phyloP scores from a whole-genome alignment of 257 asterid genomes.

The Anisodus tanguticus region DNA sequence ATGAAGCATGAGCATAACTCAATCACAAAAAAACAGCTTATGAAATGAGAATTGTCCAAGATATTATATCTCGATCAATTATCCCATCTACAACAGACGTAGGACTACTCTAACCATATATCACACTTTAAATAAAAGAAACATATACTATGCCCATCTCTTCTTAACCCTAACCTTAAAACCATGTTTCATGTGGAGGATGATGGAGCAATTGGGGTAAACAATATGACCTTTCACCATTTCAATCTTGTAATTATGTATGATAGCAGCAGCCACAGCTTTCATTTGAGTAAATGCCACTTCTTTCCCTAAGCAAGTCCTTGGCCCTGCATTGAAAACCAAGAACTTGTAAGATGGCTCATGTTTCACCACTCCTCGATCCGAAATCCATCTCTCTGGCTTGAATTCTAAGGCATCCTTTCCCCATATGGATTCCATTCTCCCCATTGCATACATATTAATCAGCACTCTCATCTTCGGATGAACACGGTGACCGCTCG shows the following conservation, averaged over 20 bases:
- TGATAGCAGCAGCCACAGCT: slow-evolving; percentile 11
- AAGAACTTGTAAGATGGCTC: slow-evolving; percentile 61
- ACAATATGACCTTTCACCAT: neutral
- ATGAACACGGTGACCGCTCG: slow-evolving; percentile 54
- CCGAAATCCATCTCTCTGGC: slow-evolving; percentile 63
- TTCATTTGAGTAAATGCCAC: slow-evolving; percentile 16
- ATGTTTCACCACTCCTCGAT: slow-evolving; percentile 40
- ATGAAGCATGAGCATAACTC: too few species aligned
- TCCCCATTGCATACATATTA: slow-evolving; percentile 57
- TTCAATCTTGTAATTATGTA: neutral
- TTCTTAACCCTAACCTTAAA: slow-evolving; percentile 6
- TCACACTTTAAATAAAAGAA: too few species aligned
- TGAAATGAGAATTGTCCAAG: too few species aligned
- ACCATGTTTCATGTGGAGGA: slow-evolving; percentile 2
- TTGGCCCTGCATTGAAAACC: slow-evolving; percentile 65
- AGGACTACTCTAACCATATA: too few species aligned
- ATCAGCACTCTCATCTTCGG: slow-evolving; percentile 52
- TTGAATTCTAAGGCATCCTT: slow-evolving; percentile 52
- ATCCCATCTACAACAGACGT: too few species aligned
- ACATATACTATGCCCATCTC: neutral
- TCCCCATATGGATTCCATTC: slow-evolving; percentile 58
- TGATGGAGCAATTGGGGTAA: neutral
- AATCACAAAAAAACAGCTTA: too few species aligned
- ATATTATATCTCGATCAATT: too few species aligned
- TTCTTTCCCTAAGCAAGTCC: slow-evolving; percentile 67